Evolutionary conservation across 2,329 filamentous ascomycete genomes (phyloP).

Genomic region (Pseudogymnoascus sp.): DNA sequence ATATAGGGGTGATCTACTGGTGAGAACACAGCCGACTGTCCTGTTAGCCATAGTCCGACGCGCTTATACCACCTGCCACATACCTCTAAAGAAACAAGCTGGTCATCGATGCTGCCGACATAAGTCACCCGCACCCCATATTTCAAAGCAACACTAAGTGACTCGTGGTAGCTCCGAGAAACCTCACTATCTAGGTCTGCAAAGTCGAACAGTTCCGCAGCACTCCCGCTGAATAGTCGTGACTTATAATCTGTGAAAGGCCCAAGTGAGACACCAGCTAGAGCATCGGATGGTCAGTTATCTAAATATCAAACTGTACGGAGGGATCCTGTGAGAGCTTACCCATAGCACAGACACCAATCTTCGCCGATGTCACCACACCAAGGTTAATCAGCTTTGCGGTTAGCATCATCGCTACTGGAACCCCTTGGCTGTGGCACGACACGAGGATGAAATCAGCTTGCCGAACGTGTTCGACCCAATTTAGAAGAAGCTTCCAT

Average conservation of each 20-base stretch:
- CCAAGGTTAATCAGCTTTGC: constrained; percentile 89
- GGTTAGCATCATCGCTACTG: constrained; percentile 84
- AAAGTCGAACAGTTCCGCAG: constrained; percentile 94
- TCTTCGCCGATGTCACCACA: constrained; percentile 64
- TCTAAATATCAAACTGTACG: neutral
- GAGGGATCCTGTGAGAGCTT: constrained; percentile 17
- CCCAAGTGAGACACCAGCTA: constrained; percentile 87
- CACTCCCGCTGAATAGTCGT: constrained; percentile 78
- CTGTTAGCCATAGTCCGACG: constrained; percentile 17
- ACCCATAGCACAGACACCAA: constrained; percentile 78
- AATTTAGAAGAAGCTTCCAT: constrained; percentile 91
- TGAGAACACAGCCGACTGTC: constrained; percentile 72
- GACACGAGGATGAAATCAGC: constrained; percentile 89
- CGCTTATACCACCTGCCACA: constrained; percentile 18
- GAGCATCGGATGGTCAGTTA: constrained; percentile 21
- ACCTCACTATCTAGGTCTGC: constrained; percentile 72
- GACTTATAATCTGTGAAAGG: constrained; percentile 90
- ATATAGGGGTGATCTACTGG: constrained; percentile 85
- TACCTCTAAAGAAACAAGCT: constrained; percentile 86
- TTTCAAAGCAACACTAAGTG: constrained; percentile 64
- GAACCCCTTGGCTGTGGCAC: constrained; percentile 92
- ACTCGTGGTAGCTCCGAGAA: constrained; percentile 69
- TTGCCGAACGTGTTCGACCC: constrained; percentile 79
- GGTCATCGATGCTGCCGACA: constrained; percentile 91
- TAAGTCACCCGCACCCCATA: constrained; percentile 80